Base-by-base conservation (phyloP, 1,284 basidiomycete species). In the Gymnopus androsaceus region DNA sequence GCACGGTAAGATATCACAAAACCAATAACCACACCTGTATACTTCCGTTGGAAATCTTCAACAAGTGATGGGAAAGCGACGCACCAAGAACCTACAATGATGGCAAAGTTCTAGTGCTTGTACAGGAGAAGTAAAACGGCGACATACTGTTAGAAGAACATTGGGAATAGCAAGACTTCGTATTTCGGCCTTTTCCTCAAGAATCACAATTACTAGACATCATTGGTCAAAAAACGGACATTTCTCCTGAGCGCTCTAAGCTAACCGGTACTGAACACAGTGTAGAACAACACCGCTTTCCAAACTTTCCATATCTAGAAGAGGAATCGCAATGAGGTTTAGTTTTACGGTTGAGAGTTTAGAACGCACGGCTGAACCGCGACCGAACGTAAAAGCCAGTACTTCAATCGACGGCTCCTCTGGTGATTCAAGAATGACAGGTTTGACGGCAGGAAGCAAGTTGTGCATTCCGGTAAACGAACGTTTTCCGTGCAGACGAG, bases 1-100 rank as follows among this genome's bases (percentile, higher is more conserved):
- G 83, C 83, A 27, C 84, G 78, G 67, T 86, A 86, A 1, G 84
- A 84, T 49, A 88, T 85, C 3, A 87, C 84, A 64, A 87, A 87
- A 62, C 85, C 85, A 58, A 88, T 83, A 5, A 87, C 83, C 12
- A 87, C 83, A 75, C 83, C 83, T 77, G 46, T 15, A 31, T 33
- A 49, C 38, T 17, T 51, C 23, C 14, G 46, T 12, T 9, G 41
- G 19, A 21, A 12, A 17, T 28, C 12, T 11, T 21, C n/a, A 3
- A 19, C 2, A 37, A 17, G 15, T 14, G 14, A n/a, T 12, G 33
- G 11, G 12, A 45, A 31, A 17, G 19, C 27, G 15, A 14, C 31
- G 25, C 37, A 45, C 40, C 31, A 28, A 45, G 51, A 14, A 45
- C n/a, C n/a, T n/a, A n/a, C n/a, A 17, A 19, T n/a, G 12, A 34